Evolutionary conservation across 2,329 filamentous ascomycete genomes (phyloP).

Genomic region (Cercospora nicotianae): DNA sequence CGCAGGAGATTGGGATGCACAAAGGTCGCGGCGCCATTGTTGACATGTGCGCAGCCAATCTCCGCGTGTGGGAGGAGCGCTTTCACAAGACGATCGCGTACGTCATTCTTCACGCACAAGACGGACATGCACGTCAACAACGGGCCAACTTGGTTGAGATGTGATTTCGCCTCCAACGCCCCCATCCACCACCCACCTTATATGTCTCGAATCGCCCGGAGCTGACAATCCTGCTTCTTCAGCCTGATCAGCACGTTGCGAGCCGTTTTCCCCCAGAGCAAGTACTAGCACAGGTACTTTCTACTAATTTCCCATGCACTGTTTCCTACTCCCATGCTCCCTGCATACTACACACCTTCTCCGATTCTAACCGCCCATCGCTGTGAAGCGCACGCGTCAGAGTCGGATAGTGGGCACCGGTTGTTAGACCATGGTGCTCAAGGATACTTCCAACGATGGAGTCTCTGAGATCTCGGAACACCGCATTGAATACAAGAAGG

Average conservation of each 20-base stretch:
- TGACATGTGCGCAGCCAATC: not conserved
- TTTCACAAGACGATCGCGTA: not conserved
- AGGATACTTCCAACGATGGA: not conserved
- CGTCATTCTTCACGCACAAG: not conserved
- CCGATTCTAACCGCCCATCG: not conserved
- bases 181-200: not conserved
- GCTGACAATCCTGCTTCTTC: not conserved
- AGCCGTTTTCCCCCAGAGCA: not conserved
- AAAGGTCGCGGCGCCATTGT: not conserved
- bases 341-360: not conserved
- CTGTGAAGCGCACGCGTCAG: not conserved
- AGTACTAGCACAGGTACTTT: not conserved
- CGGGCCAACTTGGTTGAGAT: not conserved
- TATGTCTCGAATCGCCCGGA: not conserved
- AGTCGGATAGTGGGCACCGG: not conserved
- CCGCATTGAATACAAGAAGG: constrained; percentile 10
- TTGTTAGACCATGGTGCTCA: not conserved
- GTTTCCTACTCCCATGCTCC: constrained; percentile 7
- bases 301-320: not conserved
- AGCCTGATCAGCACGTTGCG: not conserved
- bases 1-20: not conserved
- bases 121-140: constrained; percentile 1
- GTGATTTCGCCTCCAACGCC: not conserved
- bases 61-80: not conserved
- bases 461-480: not conserved